Percentiles rank a stretch among this genome's conserved stretches.
Evolutionary conservation across 192 early-diverging fungal genomes (phyloP).

Genomic region (Podila horticola): DNA sequence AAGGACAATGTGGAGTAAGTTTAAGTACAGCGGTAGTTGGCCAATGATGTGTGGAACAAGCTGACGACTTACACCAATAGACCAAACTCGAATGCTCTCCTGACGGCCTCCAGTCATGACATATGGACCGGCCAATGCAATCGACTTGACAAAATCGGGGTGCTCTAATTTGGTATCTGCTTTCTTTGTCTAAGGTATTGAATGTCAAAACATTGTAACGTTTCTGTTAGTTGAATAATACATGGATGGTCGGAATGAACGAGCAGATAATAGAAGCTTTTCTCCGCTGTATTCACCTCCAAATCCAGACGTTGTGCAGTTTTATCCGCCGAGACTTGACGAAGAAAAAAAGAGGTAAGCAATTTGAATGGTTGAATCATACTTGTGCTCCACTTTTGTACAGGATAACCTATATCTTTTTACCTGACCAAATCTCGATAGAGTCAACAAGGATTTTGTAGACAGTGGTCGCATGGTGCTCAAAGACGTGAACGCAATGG

Average conservation of each 20-base stretch:
- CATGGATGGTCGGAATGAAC: background rate
- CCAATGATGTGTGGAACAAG: too few relatives aligned
- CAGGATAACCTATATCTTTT: background rate
- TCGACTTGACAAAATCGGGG: conserved; percentile 82
- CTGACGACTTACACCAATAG: conserved; percentile 74
- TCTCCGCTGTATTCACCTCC: conserved; percentile 60
- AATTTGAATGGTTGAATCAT: background rate
- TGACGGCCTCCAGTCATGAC: conserved; percentile 87
- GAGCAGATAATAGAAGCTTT: background rate
- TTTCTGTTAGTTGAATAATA: background rate
- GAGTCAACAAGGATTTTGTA: conserved; percentile 72
- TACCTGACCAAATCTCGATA: conserved; percentile 83
- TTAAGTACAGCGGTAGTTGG: too few relatives aligned
- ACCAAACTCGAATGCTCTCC: conserved; percentile 89
- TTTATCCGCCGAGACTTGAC: conserved; percentile 89
- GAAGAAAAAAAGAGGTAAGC: background rate
- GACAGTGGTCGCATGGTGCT: conserved; percentile 85
- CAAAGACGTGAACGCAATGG: conserved; percentile 56
- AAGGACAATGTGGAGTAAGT: too few relatives aligned
- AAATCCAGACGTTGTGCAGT: conserved; percentile 89
- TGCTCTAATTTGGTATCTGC: conserved; percentile 83
- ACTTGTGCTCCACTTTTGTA: background rate
- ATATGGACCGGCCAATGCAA: conserved; percentile 71
- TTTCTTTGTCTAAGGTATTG: conserved; percentile 64
- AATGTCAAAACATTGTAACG: background rate